Base-by-base conservation (phyloP, 495 filamentous ascomycete species). In the Evansstolkia leycettana region DNA sequence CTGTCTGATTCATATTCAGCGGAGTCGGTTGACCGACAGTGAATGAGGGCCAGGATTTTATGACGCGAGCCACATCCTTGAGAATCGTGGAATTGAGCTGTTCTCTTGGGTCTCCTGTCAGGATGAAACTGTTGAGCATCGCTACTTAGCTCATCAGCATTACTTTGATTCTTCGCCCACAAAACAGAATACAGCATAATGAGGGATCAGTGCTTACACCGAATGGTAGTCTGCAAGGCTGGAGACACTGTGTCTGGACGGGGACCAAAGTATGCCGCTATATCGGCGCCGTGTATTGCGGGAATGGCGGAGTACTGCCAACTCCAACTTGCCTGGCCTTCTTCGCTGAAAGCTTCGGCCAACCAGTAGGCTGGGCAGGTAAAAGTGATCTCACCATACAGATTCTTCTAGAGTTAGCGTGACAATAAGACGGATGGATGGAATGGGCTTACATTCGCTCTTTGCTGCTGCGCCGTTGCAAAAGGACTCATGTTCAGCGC, bases 351-450 rank as follows among this genome's bases (percentile, higher is more conserved):
- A 11, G 73, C 75, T 18, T 70, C 63, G 7, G 72, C 74, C 24
- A 80, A 57, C 75, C 74, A 82, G 47, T 77, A 71, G 0, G 72
- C 60, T 0, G 76, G 73, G 41, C 76, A 82, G 42, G 62, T 57
- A 35, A 81, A 79, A 5, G 63, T 72, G 9, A 65, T 69, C 49
- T 82, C 78, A 23, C 20, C 20, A 9, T 23, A 23, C 9, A 23
- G 57, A 48, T 76, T 73, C 57, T 69, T 40, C 5, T 2, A 27
- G 3, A 14, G 28, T 31, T 14, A 45, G 37, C 9, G 26, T 6
- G 33, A 36, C 17, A 25, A 12, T 14, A 8, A n/a, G 5, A 4
- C 13, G 7, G 16, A 16, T 12, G 7, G 3, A 14, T 14, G 14
- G 4, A 33, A 17, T 20, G 17, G 17, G 20, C 20, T 23, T 23